Conservation (phyloP, 202 grass and related monocot genomes). For the Cymbopogon flexuosus region DNA sequence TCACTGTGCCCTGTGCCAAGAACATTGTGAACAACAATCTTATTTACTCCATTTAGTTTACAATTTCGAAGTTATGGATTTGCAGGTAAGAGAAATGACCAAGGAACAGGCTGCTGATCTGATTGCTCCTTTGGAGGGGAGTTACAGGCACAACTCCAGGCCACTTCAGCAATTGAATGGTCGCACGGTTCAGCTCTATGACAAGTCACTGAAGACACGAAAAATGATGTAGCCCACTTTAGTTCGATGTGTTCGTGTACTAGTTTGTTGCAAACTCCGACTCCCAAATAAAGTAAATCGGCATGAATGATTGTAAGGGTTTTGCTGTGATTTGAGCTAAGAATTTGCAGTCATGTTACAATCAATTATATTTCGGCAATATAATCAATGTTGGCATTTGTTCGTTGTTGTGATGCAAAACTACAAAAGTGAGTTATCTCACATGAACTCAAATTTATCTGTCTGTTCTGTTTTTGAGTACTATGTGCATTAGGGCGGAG, state of each 20-base stretch:
- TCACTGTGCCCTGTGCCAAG: background rate
- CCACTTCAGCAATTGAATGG: constrained; percentile 45
- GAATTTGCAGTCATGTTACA: background rate
- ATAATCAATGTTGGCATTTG: background rate
- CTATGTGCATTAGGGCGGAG: background rate
- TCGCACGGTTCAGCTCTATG: constrained; percentile 53
- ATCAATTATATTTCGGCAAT: background rate
- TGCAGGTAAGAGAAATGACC: constrained; percentile 60
- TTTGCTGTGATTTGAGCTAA: background rate
- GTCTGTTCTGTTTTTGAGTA: too few relatives aligned
- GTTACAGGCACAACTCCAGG: constrained; percentile 58
- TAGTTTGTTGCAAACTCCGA: background rate
- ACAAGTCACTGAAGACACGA: constrained; percentile 1
- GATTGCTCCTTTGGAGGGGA: constrained; percentile 47
- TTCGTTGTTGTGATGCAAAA: background rate
- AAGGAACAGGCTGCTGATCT: constrained; percentile 57
- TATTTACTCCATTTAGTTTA: background rate
- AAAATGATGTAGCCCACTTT: background rate
- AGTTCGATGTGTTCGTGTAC: background rate
- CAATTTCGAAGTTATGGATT: background rate
- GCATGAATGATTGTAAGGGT: too few relatives aligned
- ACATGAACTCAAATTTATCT: too few relatives aligned
- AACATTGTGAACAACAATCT: background rate
- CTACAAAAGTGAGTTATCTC: background rate
- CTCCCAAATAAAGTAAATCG: too few relatives aligned